phyloP scores from a whole-genome alignment of 2,329 filamentous ascomycete genomes.

The Fusarium drepaniforme region DNA sequence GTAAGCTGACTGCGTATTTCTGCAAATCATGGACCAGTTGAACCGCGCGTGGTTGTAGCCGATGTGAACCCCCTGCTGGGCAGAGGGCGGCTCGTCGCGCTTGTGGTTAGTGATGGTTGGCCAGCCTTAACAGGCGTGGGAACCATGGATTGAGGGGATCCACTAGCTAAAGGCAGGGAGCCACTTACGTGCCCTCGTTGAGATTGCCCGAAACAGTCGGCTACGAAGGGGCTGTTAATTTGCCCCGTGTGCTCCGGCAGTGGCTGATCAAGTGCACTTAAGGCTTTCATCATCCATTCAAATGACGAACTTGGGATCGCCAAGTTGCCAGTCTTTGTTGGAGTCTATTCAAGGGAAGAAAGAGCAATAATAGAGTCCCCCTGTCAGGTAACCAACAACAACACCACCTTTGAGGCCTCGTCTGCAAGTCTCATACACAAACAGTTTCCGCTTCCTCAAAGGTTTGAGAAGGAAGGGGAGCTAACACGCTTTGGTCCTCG shows the following conservation, averaged over 20 bases:
- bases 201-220: not conserved
- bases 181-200: not conserved
- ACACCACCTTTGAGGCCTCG: not conserved
- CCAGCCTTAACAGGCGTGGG: not conserved
- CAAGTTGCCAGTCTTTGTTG: not conserved
- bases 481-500: not conserved
- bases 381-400: too few species aligned
- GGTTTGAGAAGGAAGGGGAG: not conserved
- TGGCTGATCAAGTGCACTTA: not conserved
- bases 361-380: not conserved
- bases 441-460: not conserved
- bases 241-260: not conserved
- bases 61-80: conserved; percentile 9
- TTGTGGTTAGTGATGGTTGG: not conserved
- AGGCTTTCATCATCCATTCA: not conserved
- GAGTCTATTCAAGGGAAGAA: not conserved
- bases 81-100: conserved; percentile 4
- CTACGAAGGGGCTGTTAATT: not conserved
- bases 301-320: not conserved
- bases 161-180: not conserved
- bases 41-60: not conserved
- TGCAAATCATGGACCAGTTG: conserved; percentile 24
- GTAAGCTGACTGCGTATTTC: conserved; percentile 30
- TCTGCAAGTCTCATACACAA: not conserved
- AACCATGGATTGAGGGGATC: not conserved